These are phyloP conservation scores for Euphorbia lathyris DNA, from an alignment of 345 rosid species.

Conservation along the genomic window DNA sequence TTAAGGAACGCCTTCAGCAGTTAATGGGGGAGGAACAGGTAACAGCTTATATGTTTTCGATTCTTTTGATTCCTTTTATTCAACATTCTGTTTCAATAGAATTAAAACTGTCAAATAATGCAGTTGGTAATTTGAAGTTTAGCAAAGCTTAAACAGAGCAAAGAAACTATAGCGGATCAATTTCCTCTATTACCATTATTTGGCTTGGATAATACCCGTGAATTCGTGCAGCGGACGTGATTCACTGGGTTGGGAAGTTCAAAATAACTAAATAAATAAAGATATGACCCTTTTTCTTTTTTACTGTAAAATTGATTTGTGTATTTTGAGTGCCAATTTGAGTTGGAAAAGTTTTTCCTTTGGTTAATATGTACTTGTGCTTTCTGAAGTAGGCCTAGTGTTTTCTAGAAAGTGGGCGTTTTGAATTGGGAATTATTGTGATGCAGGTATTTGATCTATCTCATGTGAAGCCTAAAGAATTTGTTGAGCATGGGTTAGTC, in stretches of 20 bases:
- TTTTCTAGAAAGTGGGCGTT: background rate
- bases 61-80: background rate
- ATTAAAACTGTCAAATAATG: background rate
- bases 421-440: constrained; percentile 7
- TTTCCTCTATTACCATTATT: background rate
- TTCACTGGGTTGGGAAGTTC: background rate
- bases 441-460: constrained; percentile 79
- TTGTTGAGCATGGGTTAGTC: constrained; percentile 74
- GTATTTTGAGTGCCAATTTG: background rate
- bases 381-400: background rate
- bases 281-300: background rate
- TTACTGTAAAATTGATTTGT: background rate
- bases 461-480: constrained; percentile 76
- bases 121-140: background rate
- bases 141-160: background rate
- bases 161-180: background rate
- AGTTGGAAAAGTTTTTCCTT: background rate
- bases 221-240: background rate
- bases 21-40: constrained; percentile 84
- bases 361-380: background rate
- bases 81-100: background rate
- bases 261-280: too few relatives aligned
- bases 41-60: background rate
- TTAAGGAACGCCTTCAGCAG: constrained; percentile 63
- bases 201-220: background rate